Evolutionary conservation across 345 rosid genomes (phyloP).

Genomic region (Durio zibethinus): DNA sequence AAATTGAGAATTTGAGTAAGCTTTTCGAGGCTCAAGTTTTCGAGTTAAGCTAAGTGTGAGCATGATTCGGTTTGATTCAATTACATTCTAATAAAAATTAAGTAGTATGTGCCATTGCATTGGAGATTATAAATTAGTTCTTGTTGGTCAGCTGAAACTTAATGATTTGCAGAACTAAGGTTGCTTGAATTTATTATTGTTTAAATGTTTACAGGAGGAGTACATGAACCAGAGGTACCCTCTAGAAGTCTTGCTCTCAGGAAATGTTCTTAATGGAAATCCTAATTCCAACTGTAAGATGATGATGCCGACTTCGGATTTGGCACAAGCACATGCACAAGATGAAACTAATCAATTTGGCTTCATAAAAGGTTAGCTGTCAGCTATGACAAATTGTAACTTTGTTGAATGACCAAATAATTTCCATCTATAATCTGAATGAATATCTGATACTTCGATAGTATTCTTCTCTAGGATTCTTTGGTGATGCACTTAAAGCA

Average conservation of each 20-base stretch:
- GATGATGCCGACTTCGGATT: background rate
- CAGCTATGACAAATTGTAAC: background rate
- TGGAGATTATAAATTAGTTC: background rate
- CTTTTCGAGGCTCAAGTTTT: too few relatives aligned
- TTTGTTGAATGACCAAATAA: background rate
- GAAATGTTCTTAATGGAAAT: background rate
- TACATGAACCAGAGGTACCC: slow-evolving; percentile 21
- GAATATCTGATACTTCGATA: background rate
- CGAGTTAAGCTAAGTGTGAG: too few relatives aligned
- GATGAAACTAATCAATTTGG: background rate
- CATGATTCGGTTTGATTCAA: too few relatives aligned
- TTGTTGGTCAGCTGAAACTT: background rate
- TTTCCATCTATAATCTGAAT: background rate
- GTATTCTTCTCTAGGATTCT: background rate
- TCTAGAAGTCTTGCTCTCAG: background rate
- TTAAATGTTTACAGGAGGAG: slow-evolving; percentile 21
- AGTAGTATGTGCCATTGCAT: background rate
- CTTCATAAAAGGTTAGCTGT: slow-evolving; percentile 5
- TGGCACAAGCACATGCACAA: background rate
- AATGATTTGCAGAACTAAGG: background rate
- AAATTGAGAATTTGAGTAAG: too few relatives aligned
- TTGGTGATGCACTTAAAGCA: background rate
- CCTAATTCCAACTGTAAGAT: background rate
- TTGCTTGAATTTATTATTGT: background rate
- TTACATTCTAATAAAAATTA: too few relatives aligned